Evolutionary conservation across 2,329 filamentous ascomycete species (phyloP), one percentile per base, ranked within the genome.

Genomic region (Scytalidium sp.): DNA sequence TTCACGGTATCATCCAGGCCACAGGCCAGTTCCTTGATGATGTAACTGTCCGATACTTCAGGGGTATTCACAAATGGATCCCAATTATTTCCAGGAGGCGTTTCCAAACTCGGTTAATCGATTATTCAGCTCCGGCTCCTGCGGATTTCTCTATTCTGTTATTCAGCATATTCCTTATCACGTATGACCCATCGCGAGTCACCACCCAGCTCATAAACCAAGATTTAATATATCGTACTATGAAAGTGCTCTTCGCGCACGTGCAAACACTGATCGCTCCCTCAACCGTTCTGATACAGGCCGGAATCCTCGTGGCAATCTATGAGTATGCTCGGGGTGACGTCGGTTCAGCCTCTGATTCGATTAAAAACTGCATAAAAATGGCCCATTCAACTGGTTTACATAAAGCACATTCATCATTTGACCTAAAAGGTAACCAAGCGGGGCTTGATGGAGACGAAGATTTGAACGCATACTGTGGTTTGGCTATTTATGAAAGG

Each of bases 401-500:
- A 19, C 49, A 60, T n/a, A 53, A 54, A 19, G 50, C 51, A 13
- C 27, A 40, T 4, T 54, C 49, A 19, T 60, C 57, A 3, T 22
- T 49, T 15, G 51, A 53, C 20, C 19, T 50, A 21, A 49, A 51
- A 39, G 56, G 53, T 13, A 59, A 48, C 42, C 50, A 60, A 39
- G 40, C 32, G 3, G 55, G 50, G 55, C 45, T 52, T 21, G 52
- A 55, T 17, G 56, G 54, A 4, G 55, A 58, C 48, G 56, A 60
- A 41, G 51, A 45, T 3, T 48, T 55, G 22, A 49, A 50, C 22
- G 54, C 53, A 15, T 60, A 56, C 56, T 60, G 58, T 56, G 56
- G 56, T 15, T 43, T 60, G 25, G 52, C 56, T 13, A 59, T 60
- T 22, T 55, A 47, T 22, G 58, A 60, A n/a, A 56, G 55, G 58